Evolutionary conservation across 1,139 yeast genomes (phyloP).

Genomic region (Hyphopichia wangnamkhiaoensis): DNA sequence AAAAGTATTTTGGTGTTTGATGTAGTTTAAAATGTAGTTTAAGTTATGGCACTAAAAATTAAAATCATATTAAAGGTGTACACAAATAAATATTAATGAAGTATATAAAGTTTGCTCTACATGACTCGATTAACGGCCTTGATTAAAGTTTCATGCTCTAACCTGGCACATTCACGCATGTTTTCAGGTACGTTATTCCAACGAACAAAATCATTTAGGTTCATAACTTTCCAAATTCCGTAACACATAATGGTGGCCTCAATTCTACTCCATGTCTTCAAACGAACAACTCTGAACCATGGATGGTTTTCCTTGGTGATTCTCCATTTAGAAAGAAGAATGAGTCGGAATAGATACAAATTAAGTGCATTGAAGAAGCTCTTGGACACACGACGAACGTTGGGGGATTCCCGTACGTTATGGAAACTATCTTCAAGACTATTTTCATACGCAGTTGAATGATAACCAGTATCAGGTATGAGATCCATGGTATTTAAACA

Average conservation of each 20-base stretch:
- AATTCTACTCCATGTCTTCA: constrained; percentile 33
- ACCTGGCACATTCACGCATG: constrained; percentile 13
- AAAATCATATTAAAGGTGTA: too few species aligned
- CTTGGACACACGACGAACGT: constrained; percentile 28
- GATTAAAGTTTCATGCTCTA: constrained; percentile 20
- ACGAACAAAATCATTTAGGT: constrained; percentile 35
- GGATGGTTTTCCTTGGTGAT: constrained; percentile 43
- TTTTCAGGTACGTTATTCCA: constrained; percentile 9
- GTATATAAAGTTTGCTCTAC: too few species aligned
- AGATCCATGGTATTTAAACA: constrained; percentile 25
- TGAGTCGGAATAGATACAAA: constrained; percentile 36
- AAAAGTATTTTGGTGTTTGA: too few species aligned
- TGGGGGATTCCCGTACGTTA: constrained; percentile 6
- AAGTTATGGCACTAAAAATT: too few species aligned
- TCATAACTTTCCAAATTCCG: constrained; percentile 44
- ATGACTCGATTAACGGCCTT: constrained; percentile 22
- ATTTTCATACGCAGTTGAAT: constrained; percentile 12
- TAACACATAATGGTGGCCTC: constrained; percentile 39
- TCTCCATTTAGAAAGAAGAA: constrained; percentile 46
- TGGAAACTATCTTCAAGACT: constrained; percentile 5
- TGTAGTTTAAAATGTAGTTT: too few species aligned
- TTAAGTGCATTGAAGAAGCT: constrained; percentile 31
- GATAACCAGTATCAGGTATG: constrained; percentile 27
- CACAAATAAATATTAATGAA: too few species aligned
- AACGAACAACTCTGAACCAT: constrained; percentile 23